Evolutionary conservation across 2,329 filamentous ascomycete species (phyloP).

Genomic region (Ophiostoma novo-ulmi): DNA sequence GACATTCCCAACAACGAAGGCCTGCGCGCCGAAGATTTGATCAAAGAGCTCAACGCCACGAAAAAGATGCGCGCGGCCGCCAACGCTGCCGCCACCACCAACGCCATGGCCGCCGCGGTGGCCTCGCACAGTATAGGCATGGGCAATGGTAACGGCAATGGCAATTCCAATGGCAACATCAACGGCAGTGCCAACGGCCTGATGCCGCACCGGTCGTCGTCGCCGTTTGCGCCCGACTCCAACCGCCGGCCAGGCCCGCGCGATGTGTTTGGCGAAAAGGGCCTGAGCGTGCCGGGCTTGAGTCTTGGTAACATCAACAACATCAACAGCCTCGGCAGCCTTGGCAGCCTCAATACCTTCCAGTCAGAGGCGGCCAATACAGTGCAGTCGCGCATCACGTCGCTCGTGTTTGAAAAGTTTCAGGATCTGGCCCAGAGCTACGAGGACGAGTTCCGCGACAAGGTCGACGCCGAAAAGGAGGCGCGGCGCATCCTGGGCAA

Average conservation of each 20-base stretch:
- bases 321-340: constrained; percentile 33
- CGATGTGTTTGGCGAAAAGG: constrained; percentile 38
- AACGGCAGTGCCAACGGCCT: background rate
- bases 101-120: background rate
- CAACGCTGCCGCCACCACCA: background rate
- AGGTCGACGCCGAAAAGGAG: constrained; percentile 63
- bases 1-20: constrained; percentile 78
- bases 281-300: constrained; percentile 33
- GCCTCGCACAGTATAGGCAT: background rate
- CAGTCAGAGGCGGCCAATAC: constrained; percentile 63
- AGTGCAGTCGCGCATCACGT: constrained; percentile 63
- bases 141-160: background rate
- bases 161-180: background rate
- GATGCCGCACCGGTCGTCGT: constrained; percentile 63
- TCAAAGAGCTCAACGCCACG: constrained; percentile 67
- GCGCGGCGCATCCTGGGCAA: constrained; percentile 61
- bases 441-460: constrained; percentile 70
- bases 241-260: constrained; percentile 52
- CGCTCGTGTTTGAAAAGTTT: constrained; percentile 66
- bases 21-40: constrained; percentile 77
- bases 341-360: constrained; percentile 38
- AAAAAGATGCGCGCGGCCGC: constrained; percentile 57
- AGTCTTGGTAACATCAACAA: background rate
- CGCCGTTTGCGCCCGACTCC: constrained; percentile 59
- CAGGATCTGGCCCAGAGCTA: constrained; percentile 65